Conservation (phyloP, 2,329 filamentous ascomycete species). For the Talaromyces verruculosus region DNA sequence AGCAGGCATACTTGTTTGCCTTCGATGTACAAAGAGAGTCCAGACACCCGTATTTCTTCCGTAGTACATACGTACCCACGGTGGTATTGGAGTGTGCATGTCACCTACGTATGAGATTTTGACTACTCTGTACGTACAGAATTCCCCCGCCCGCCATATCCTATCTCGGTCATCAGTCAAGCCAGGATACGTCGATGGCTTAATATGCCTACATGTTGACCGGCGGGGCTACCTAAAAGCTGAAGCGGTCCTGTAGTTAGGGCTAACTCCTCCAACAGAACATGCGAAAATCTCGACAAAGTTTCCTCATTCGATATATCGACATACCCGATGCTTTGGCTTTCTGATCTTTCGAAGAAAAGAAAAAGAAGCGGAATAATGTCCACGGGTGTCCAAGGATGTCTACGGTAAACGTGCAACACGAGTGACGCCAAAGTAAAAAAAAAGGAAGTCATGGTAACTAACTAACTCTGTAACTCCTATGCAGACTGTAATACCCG, state of each 20-base stretch:
- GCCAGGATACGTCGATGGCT: neutral
- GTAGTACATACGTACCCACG: neutral
- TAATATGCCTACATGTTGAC: neutral
- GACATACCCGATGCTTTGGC: neutral
- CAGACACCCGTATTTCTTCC: neutral
- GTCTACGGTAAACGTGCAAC: neutral
- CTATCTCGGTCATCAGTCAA: neutral
- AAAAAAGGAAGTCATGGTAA: neutral
- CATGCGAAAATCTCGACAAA: neutral
- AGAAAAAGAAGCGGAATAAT: neutral
- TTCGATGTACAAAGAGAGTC: neutral
- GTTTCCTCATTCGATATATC: neutral
- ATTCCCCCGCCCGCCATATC: neutral
- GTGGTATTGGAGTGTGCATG: slow-evolving; percentile 2
- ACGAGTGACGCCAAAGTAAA: neutral
- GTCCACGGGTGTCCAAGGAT: neutral
- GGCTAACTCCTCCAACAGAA: neutral
- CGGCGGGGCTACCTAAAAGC: neutral
- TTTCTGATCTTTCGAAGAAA: neutral
- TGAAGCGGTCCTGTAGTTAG: neutral
- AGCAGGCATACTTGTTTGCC: neutral
- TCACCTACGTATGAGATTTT: neutral
- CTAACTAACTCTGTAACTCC: neutral
- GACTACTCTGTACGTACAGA: neutral
- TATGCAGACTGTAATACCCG: slow-evolving; percentile 9